phyloP scores from a whole-genome alignment of 2,329 filamentous ascomycete species.

The Fusarium floridanum region DNA sequence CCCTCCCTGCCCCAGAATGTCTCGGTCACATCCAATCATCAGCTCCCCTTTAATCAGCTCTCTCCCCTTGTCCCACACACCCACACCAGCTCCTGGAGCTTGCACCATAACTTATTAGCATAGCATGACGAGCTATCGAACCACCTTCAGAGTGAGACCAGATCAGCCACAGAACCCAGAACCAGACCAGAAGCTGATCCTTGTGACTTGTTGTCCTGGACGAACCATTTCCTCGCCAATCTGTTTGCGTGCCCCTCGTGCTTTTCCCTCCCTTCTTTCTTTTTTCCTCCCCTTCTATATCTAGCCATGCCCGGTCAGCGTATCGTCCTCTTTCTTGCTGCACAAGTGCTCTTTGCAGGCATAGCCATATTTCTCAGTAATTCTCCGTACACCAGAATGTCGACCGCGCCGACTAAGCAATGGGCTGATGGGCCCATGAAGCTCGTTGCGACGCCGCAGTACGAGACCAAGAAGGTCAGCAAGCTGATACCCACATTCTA shows the following conservation, averaged over 20 bases:
- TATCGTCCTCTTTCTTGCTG: conserved; percentile 45
- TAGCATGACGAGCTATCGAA: conserved; percentile 41
- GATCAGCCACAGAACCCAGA: not conserved
- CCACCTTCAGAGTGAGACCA: conserved; percentile 34
- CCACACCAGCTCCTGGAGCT: conserved; percentile 28
- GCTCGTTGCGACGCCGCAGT: conserved; percentile 67
- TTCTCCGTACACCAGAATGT: conserved; percentile 53
- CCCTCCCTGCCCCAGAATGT: conserved; percentile 7
- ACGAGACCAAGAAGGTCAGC: conserved; percentile 63
- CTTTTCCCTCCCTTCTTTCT: conserved; percentile 1
- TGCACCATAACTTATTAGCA: conserved; percentile 29
- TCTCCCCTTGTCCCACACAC: conserved; percentile 17
- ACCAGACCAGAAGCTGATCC: conserved; percentile 29
- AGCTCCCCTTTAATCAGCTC: conserved; percentile 37
- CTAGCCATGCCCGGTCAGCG: conserved; percentile 39
- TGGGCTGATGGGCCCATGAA: conserved; percentile 70
- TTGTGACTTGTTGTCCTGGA: conserved; percentile 32
- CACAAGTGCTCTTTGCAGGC: conserved; percentile 48
- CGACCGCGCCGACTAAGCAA: conserved; percentile 45
- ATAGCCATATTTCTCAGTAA: conserved; percentile 48
- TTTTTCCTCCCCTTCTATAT: not conserved
- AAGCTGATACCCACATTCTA: not conserved
- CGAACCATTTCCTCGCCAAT: conserved; percentile 24
- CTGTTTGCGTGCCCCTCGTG: conserved; percentile 17
- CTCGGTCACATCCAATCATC: conserved; percentile 20